These are phyloP conservation scores for Camelina neglecta DNA, from an alignment of 345 rosid genomes.

Conservation along the genomic window DNA sequence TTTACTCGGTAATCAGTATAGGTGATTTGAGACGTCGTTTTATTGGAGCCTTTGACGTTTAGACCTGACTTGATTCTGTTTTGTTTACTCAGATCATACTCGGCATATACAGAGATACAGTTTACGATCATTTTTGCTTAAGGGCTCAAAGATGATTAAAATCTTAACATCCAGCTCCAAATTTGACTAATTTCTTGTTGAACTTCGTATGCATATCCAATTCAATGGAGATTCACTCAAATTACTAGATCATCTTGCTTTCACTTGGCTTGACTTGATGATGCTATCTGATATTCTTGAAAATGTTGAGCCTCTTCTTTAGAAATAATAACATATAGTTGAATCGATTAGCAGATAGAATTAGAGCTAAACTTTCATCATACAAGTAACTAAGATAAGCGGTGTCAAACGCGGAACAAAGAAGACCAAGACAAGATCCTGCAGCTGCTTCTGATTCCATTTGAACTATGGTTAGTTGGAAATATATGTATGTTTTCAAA, in stretches of 20 bases:
- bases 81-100: too few species aligned
- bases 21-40: background rate
- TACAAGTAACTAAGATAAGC: background rate
- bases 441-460: background rate
- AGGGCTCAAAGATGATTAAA: too few species aligned
- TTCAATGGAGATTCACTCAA: background rate
- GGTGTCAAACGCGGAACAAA: background rate
- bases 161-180: too few species aligned
- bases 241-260: background rate
- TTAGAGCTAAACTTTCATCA: background rate
- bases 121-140: too few species aligned
- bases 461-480: background rate
- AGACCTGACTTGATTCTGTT: too few species aligned
- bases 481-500: too few species aligned
- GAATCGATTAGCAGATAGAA: background rate
- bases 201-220: too few species aligned
- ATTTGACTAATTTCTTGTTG: background rate
- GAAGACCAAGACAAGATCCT: background rate
- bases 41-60: too few species aligned
- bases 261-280: background rate
- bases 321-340: background rate
- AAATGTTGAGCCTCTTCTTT: background rate
- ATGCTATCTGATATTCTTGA: background rate
- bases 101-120: too few species aligned
- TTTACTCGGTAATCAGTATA: background rate